Base-by-base conservation (phyloP, 805 yeast genomes). In the Suhomyces vadensis region DNA sequence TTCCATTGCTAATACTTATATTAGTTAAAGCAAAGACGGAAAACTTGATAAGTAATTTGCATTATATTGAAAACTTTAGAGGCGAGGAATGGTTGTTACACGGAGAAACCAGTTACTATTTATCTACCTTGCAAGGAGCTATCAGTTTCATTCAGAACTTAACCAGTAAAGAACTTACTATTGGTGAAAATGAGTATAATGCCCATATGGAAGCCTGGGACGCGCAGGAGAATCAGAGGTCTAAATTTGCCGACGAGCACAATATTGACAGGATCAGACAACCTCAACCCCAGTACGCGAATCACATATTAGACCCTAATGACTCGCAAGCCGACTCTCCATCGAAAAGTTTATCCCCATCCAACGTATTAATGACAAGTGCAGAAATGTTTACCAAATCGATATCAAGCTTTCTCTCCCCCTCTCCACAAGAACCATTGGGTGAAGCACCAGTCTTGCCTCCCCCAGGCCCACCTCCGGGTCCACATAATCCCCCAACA, bases 21-120 rank as follows among this genome's bases (percentile, higher is more conserved):
- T 77, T 91, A 1, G 62, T 92, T 37, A 83, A 82, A 53, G 81
- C 92, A 1, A 79, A 79, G 44, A 81, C 89, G 1, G 68, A 67
- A 31, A 67, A 81, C 52, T 64, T 94, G n/a, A 75, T 80, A 11
- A 87, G 96, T 7, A 92, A 92, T 58, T 65, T 91, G 47, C 80
- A 78, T 47, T 94, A 89, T 63, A 88, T 94, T 51, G 96, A 90
- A 61, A 72, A 94, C 41, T 94, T 86, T 61, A 69, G 98, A 51
- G 82, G 79, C 43, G 82, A 79, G 5, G 87, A 81, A 35, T 85
- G 87, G 73, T 69, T 87, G 37, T 74, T 75, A 33, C 73, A 67
- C 47, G 97, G 99, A 6, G 99, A 94, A 61, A 83, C 92, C 0
- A 86, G 94, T 33, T 94, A 94, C 63, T 94, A 94, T 58, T 69